Percentiles rank a stretch among this genome's conserved stretches.
Conservation (phyloP, 1,284 basidiomycete genomes). For the Porphyrellus sp. region DNA sequence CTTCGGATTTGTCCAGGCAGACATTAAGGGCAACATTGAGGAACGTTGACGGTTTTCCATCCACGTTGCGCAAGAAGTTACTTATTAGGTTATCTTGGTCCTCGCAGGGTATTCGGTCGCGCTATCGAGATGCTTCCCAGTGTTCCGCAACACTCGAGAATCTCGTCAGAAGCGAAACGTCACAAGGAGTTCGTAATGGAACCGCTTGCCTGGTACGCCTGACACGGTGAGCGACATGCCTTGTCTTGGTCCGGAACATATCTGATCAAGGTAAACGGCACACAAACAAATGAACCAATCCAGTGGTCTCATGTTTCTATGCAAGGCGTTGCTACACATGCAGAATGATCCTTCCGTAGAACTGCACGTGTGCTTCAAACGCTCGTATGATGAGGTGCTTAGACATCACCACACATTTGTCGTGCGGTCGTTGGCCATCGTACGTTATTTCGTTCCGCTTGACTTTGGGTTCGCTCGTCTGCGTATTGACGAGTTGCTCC, state of each 20-base stretch:
- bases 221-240: conserved; percentile 54
- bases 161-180: conserved; percentile 67
- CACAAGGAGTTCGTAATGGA: conserved; percentile 47
- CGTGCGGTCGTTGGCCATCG: conserved; percentile 79
- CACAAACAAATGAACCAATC: neutral
- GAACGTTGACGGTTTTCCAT: conserved; percentile 43
- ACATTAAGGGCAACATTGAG: conserved; percentile 85
- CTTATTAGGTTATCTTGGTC: conserved; percentile 14
- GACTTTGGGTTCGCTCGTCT: neutral
- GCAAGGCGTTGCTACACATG: conserved; percentile 71
- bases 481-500: conserved; percentile 3
- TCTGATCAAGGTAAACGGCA: conserved; percentile 8
- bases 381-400: conserved; percentile 83
- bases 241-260: conserved; percentile 7
- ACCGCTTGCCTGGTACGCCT: conserved; percentile 76
- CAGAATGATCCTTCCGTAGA: conserved; percentile 69
- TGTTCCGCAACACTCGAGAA: conserved; percentile 74
- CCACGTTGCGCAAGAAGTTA: conserved; percentile 13
- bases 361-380: conserved; percentile 80
- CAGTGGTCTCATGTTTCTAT: conserved; percentile 33
- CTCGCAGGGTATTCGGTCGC: conserved; percentile 74
- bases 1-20: conserved; percentile 88
- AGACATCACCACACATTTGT: conserved; percentile 83
- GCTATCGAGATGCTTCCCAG: conserved; percentile 55
- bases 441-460: conserved; percentile 44